Conservation (phyloP, 2,329 filamentous ascomycete species). For the Verticillium klebahnii region DNA sequence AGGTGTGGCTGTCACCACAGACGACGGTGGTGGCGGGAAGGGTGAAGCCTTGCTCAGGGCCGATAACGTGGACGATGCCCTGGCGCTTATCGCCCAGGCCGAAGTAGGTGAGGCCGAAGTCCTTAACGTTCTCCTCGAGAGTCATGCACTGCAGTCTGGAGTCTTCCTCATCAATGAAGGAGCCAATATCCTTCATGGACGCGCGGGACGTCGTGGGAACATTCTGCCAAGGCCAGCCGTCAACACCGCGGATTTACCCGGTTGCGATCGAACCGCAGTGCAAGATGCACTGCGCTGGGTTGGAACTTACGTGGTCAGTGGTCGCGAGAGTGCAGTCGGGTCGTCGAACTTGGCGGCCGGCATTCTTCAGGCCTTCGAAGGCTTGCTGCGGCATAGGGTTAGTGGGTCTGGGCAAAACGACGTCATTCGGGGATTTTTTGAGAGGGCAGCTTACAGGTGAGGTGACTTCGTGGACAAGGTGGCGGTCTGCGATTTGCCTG, state of each 20-base stretch:
- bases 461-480: slow-evolving; percentile 97
- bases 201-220: slow-evolving; percentile 89
- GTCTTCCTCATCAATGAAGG: slow-evolving; percentile 93
- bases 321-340: slow-evolving; percentile 96
- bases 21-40: slow-evolving; percentile 95
- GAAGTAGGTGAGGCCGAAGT: slow-evolving; percentile 95
- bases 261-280: not conserved
- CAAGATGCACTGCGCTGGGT: not conserved
- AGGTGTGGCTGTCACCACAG: slow-evolving; percentile 96
- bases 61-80: slow-evolving; percentile 97
- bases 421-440: slow-evolving; percentile 7
- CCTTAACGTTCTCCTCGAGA: slow-evolving; percentile 94
- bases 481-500: slow-evolving; percentile 61
- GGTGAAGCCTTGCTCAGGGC: slow-evolving; percentile 97
- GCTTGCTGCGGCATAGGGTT: slow-evolving; percentile 63
- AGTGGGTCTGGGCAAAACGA: slow-evolving; percentile 5
- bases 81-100: slow-evolving; percentile 94
- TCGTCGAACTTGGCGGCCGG: slow-evolving; percentile 79
- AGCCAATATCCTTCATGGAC: slow-evolving; percentile 86
- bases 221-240: slow-evolving; percentile 57
- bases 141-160: slow-evolving; percentile 92
- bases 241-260: not conserved
- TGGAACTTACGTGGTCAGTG: slow-evolving; percentile 79
- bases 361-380: slow-evolving; percentile 91
- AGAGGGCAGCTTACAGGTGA: slow-evolving; percentile 64